phyloP scores from a whole-genome alignment of 139 green algal genomes.

The Asterochloris sp. region DNA sequence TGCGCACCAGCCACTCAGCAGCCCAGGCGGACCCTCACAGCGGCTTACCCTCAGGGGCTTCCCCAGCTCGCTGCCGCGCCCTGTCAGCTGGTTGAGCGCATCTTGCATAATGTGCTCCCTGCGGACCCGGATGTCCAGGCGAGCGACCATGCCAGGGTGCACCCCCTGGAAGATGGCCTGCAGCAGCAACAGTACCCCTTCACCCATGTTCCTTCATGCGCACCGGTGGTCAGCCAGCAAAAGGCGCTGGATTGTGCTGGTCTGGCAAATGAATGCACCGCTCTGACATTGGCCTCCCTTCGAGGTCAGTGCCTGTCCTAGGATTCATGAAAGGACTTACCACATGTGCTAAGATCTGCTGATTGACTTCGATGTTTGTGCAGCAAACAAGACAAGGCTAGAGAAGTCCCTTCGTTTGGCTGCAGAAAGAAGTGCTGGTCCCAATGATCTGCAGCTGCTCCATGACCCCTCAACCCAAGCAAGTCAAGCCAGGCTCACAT shows the following conservation, averaged over 20 bases:
- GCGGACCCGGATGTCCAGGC: slow-evolving; percentile 58
- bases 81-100: slow-evolving; percentile 61
- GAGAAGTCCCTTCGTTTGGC: no score
- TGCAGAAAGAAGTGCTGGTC: no score
- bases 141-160: slow-evolving; percentile 28
- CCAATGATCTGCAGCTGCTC: no score
- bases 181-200: slow-evolving; percentile 5
- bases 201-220: background rate
- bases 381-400: no score
- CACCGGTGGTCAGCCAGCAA: background rate
- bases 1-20: background rate
- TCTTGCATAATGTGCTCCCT: slow-evolving; percentile 70
- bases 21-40: no score
- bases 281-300: background rate
- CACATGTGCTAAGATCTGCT: no score
- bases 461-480: no score
- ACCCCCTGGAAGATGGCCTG: slow-evolving; percentile 37
- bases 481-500: slow-evolving; percentile 8
- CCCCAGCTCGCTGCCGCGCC: slow-evolving; percentile 52
- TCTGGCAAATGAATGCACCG: background rate
- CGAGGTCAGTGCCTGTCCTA: no score
- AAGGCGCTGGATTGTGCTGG: background rate
- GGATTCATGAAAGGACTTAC: no score
- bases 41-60: slow-evolving; percentile 70
- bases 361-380: no score